Percentiles rank a stretch among this genome's conserved stretches.
Evolutionary conservation across 192 early-diverging fungal genomes (phyloP).

Genomic region (Backusella psychrophila): DNA sequence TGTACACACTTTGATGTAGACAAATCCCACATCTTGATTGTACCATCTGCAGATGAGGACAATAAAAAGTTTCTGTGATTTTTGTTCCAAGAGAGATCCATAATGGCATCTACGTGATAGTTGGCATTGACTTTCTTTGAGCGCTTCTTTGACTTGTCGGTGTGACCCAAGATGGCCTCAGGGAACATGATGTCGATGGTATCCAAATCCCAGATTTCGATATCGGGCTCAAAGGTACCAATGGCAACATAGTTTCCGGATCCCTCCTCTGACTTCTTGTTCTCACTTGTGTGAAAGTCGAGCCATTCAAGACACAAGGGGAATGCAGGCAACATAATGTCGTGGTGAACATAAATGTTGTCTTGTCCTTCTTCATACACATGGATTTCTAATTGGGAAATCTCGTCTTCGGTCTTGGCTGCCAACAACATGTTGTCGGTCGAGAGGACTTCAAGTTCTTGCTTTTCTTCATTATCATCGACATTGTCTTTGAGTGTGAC

Average conservation of each 20-base stretch:
- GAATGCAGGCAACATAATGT: slow-evolving; percentile 96
- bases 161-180: slow-evolving; percentile 80
- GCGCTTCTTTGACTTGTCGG: slow-evolving; percentile 50
- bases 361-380: slow-evolving; percentile 77
- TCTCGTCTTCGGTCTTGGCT: slow-evolving; percentile 95
- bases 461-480: slow-evolving; percentile 77
- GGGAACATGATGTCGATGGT: slow-evolving; percentile 89
- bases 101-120: slow-evolving; percentile 93
- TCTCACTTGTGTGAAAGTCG: slow-evolving; percentile 74
- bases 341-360: slow-evolving; percentile 98
- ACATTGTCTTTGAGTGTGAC: slow-evolving; percentile 72
- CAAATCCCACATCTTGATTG: slow-evolving; percentile 99
- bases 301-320: slow-evolving; percentile 96
- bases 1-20: slow-evolving; percentile 64
- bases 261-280: slow-evolving; percentile 49
- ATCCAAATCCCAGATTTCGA: slow-evolving; percentile 99
- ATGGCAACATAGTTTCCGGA: slow-evolving; percentile 93
- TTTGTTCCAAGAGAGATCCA: slow-evolving; percentile 94
- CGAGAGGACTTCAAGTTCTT: slow-evolving; percentile 53
- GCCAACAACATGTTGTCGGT: slow-evolving; percentile 89
- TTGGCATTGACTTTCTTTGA: slow-evolving; percentile 63
- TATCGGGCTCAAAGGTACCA: slow-evolving; percentile 96
- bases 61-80: slow-evolving; percentile 70
- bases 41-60: slow-evolving; percentile 93
- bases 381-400: slow-evolving; percentile 94